These are phyloP conservation scores for Chlorella sp. DNA, from an alignment of 139 green algal genomes.

Conservation along the genomic window DNA sequence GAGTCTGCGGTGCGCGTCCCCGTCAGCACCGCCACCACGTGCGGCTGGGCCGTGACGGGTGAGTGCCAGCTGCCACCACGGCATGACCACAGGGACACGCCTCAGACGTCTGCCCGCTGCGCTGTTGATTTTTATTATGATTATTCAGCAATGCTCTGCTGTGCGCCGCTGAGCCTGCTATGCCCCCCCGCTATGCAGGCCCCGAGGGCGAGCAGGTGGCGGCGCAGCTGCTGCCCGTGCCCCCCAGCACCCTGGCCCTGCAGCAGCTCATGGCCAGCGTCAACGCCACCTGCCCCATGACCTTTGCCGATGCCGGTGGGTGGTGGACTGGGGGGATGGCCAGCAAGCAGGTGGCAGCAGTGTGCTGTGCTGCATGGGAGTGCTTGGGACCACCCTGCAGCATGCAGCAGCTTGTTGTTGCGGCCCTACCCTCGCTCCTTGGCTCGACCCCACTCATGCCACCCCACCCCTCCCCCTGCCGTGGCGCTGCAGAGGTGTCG, in stretches of 20 bases:
- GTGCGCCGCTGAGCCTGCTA: too few species aligned
- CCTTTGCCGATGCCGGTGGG: constrained; percentile 21
- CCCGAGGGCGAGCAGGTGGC: constrained; percentile 44
- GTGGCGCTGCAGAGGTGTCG: constrained; percentile 47
- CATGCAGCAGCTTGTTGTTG: too few species aligned
- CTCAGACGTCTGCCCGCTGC: background rate
- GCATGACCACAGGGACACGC: too few species aligned
- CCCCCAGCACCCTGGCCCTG: constrained; percentile 40
- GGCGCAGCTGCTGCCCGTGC: constrained; percentile 55
- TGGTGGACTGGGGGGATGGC: too few species aligned
- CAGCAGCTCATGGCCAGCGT: constrained; percentile 48
- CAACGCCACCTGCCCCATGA: constrained; percentile 21
- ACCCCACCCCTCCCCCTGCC: background rate
- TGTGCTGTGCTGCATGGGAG: too few species aligned
- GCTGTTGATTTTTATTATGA: background rate
- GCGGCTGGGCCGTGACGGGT: constrained; percentile 48
- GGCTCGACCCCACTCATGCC: too few species aligned
- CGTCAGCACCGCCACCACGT: constrained; percentile 31
- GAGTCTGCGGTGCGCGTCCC: constrained; percentile 70
- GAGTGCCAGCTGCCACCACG: background rate
- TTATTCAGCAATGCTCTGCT: too few species aligned
- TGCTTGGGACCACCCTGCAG: too few species aligned
- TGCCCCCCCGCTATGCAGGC: constrained; percentile 40
- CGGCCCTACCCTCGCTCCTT: too few species aligned
- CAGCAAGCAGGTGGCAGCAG: too few species aligned